phyloP scores from a whole-genome alignment of 139 green algal genomes.

The Asterochloris erici region DNA sequence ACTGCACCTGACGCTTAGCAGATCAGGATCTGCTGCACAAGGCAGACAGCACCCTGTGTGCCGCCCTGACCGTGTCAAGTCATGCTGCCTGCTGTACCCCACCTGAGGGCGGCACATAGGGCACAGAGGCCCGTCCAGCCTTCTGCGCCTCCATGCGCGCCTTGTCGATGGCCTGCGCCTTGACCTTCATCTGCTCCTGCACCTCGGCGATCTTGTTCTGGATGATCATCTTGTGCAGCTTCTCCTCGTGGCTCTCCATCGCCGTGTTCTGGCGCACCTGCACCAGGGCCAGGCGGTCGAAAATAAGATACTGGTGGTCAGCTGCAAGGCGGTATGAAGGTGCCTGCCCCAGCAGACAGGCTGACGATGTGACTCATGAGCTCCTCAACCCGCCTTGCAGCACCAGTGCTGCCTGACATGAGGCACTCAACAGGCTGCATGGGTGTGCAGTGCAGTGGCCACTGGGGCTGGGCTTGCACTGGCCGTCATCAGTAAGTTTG shows the following conservation, averaged over 20 bases:
- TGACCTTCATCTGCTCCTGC: conserved; percentile 95
- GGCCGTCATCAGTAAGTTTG: neutral
- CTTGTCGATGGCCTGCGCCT: conserved; percentile 94
- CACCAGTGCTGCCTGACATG: too few relatives aligned
- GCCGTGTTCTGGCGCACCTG: conserved; percentile 83
- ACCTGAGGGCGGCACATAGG: conserved; percentile 11
- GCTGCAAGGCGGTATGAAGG: too few relatives aligned
- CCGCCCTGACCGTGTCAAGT: too few relatives aligned
- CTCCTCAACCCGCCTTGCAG: too few relatives aligned
- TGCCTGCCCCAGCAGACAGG: too few relatives aligned
- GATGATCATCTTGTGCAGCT: conserved; percentile 99
- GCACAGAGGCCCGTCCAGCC: conserved; percentile 8
- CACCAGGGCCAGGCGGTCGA: conserved; percentile 22
- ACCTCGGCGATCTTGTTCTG: conserved; percentile 85
- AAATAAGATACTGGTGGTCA: too few relatives aligned
- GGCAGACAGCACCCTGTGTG: neutral
- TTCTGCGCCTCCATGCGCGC: conserved; percentile 69
- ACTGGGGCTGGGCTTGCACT: too few relatives aligned
- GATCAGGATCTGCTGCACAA: too few relatives aligned
- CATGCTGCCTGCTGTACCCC: neutral
- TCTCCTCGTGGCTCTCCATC: conserved; percentile 99
- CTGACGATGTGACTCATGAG: too few relatives aligned
- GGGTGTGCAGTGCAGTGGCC: too few relatives aligned
- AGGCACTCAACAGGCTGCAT: too few relatives aligned
- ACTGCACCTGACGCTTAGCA: too few relatives aligned